Evolutionary conservation across 495 filamentous ascomycete genomes (phyloP).

Genomic region (Letharia lupina): DNA sequence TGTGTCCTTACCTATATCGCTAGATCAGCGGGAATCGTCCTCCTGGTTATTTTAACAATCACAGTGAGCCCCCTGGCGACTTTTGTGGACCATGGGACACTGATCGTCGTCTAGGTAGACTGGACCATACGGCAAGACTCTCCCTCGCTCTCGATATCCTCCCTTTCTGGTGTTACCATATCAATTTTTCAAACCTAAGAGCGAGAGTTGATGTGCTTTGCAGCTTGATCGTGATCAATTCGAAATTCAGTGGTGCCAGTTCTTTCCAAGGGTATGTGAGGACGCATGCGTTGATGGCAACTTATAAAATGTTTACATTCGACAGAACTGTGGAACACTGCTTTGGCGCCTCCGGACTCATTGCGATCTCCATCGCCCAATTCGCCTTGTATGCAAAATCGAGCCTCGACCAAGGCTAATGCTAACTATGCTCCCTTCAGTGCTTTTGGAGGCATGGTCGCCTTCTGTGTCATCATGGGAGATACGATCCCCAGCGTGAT

Average conservation of each 20-base stretch:
- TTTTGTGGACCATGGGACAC: not conserved
- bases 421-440: slow-evolving; percentile 26
- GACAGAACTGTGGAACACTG: slow-evolving; percentile 73
- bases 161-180: not conserved
- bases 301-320: not conserved
- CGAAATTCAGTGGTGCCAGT: slow-evolving; percentile 82
- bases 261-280: slow-evolving; percentile 64
- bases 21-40: slow-evolving; percentile 48
- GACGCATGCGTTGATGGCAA: not conserved
- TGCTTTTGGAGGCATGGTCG: slow-evolving; percentile 97
- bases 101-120: slow-evolving; percentile 47
- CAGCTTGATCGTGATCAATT: slow-evolving; percentile 82
- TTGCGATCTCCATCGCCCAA: slow-evolving; percentile 86
- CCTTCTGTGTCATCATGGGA: slow-evolving; percentile 94
- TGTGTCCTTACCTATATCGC: not conserved
- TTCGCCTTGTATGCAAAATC: slow-evolving; percentile 65
- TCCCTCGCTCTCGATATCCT: not conserved
- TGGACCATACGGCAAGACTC: slow-evolving; percentile 71
- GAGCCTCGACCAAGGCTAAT: not conserved
- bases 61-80: slow-evolving; percentile 38
- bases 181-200: not conserved
- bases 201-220: not conserved
- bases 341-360: slow-evolving; percentile 76
- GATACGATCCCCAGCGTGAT: slow-evolving; percentile 92
- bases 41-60: slow-evolving; percentile 71